phyloP scores from a whole-genome alignment of 495 filamentous ascomycete species.

The Rostrohypoxylon terebratum region DNA sequence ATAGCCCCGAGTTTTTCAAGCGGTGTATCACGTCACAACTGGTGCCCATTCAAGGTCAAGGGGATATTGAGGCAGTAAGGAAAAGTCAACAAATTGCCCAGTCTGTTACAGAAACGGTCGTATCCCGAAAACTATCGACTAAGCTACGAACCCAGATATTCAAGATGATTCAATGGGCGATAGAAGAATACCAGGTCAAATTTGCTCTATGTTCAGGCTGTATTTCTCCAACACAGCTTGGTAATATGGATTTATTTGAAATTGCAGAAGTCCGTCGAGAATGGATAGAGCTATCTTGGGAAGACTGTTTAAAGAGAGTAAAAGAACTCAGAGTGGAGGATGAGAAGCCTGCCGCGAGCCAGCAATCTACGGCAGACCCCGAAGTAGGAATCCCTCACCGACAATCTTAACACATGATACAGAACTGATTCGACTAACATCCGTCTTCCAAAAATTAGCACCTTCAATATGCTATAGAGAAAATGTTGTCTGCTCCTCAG shows the following conservation, averaged over 20 bases:
- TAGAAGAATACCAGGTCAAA: slow-evolving; percentile 24
- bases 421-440: slow-evolving; percentile 18
- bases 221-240: slow-evolving; percentile 26
- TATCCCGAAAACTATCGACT: neutral
- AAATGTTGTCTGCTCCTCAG: slow-evolving; percentile 24
- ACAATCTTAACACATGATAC: neutral
- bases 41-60: neutral
- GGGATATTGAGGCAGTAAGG: neutral
- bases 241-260: slow-evolving; percentile 13
- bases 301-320: neutral
- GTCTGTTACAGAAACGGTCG: slow-evolving; percentile 19
- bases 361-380: slow-evolving; percentile 17
- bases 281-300: neutral
- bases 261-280: neutral
- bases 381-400: slow-evolving; percentile 38
- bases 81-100: neutral
- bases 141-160: slow-evolving; percentile 2
- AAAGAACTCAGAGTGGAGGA: slow-evolving; percentile 1
- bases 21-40: neutral
- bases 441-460: slow-evolving; percentile 34
- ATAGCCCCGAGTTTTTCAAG: neutral
- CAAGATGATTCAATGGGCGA: slow-evolving; percentile 22
- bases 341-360: neutral
- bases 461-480: slow-evolving; percentile 29
- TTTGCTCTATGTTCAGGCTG: slow-evolving; percentile 28